Evolutionary conservation across 2,329 filamentous ascomycete genomes (phyloP), one percentile per base, ranked within the genome.

Genomic region (Xylariaceae sp.): DNA sequence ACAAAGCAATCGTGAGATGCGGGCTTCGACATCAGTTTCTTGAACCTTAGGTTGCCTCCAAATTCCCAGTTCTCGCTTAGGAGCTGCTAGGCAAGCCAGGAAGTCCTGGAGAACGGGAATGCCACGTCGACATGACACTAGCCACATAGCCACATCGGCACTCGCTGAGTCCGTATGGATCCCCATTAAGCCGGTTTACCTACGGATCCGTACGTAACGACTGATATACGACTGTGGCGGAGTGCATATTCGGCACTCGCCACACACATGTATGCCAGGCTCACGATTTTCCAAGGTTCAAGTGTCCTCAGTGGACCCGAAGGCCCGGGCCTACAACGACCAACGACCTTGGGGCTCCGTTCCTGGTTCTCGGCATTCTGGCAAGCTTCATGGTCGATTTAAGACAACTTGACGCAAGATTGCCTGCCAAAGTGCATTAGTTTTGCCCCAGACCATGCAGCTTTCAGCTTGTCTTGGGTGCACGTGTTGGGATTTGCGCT

Each of bases 391-490:
- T 51, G 50, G 50, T 51, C 56, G 49, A 58, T 55, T 55, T 54
- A 48, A 61, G 53, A 62, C 48, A 59, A 43, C 40, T 51, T 52
- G 54, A 56, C 43, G 55, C 50, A 56, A 63, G 56, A 60, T 54
- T 53, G 51, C 50, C 53, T 57, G 26, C 56, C 48, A 37, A 56
- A 62, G 52, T 57, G 52, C 61, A 64, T 61, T 44, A 44, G 42
- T 42, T 57, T 57, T 61, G 59, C 61, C 62, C 52, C 62, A 48
- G 48, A 50, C 52, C 56, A 66, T 67, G 67, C 68, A 67, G 32
- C 56, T 67, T 69, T 71, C 69, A 71, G 70, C 70, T 71, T 57
- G 56, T 57, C 51, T 60, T 61, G 64, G 45, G 51, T 44, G 56
- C 60, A 55, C 52, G 50, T 56, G 47, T 20, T 45, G 47, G 54